Conservation (phyloP, 805 yeast genomes). For the Candida sakaeoensis region DNA sequence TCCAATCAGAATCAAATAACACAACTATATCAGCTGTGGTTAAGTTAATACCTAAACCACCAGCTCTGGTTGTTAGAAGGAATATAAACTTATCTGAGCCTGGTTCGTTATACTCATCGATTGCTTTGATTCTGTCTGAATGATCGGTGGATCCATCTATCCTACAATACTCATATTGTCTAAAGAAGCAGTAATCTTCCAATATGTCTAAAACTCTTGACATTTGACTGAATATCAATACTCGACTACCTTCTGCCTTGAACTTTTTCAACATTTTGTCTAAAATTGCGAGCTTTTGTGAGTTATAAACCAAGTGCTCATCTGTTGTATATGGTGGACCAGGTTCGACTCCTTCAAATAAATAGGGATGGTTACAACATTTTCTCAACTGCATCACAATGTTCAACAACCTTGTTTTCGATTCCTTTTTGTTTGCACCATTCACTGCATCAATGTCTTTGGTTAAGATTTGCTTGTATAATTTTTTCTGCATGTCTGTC, state of each 20-base stretch:
- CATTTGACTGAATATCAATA: slow-evolving; percentile 79
- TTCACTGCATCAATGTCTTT: slow-evolving; percentile 83
- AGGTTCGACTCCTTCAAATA: slow-evolving; percentile 86
- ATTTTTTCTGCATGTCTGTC: slow-evolving; percentile 73
- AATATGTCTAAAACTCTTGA: slow-evolving; percentile 75
- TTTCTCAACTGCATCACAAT: slow-evolving; percentile 83
- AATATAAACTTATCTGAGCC: slow-evolving; percentile 70
- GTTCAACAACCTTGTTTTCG: slow-evolving; percentile 70
- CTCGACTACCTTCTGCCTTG: slow-evolving; percentile 69
- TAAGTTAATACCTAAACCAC: slow-evolving; percentile 83
- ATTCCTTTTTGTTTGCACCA: slow-evolving; percentile 71
- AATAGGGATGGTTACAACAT: slow-evolving; percentile 82
- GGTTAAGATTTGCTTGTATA: slow-evolving; percentile 75
- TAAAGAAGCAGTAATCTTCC: slow-evolving; percentile 73
- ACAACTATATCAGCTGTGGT: slow-evolving; percentile 79
- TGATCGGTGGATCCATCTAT: slow-evolving; percentile 85
- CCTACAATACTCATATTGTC: slow-evolving; percentile 69
- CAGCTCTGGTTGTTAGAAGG: slow-evolving; percentile 78
- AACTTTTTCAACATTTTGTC: slow-evolving; percentile 63
- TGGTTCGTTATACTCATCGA: slow-evolving; percentile 78
- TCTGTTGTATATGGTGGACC: slow-evolving; percentile 88
- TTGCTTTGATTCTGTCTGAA: slow-evolving; percentile 67
- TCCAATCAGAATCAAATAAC: slow-evolving; percentile 80
- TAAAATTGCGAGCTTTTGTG: slow-evolving; percentile 67
- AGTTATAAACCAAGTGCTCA: slow-evolving; percentile 72